phyloP scores from a whole-genome alignment of 768 basidiomycete species.

The Fibroporia radiculosa region DNA sequence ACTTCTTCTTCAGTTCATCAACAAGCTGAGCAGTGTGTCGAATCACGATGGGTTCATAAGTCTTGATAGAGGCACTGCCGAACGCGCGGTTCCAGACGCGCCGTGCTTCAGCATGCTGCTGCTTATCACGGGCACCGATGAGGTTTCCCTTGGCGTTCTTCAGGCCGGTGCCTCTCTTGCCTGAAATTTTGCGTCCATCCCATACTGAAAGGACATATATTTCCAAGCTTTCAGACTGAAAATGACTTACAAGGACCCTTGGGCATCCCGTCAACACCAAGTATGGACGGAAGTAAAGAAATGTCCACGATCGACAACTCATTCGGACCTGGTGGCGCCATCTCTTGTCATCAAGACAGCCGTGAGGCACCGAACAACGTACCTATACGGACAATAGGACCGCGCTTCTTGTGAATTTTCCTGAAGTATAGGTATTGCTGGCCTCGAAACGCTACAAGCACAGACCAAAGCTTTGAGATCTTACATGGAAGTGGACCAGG shows the following conservation, averaged over 20 bases:
- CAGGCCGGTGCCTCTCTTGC: background rate
- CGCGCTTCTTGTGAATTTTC: constrained; percentile 15
- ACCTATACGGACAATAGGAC: constrained; percentile 19
- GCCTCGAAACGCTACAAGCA: constrained; percentile 9
- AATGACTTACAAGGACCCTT: constrained; percentile 18
- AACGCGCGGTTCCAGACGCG: constrained; percentile 38
- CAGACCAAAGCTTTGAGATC: constrained; percentile 11
- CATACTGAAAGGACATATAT: constrained; percentile 6
- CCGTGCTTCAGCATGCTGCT: constrained; percentile 32
- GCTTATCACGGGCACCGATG: constrained; percentile 27
- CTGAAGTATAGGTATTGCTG: constrained; percentile 10
- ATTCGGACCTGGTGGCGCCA: constrained; percentile 15
- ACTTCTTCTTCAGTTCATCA: constrained; percentile 6
- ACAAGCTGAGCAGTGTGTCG: constrained; percentile 20
- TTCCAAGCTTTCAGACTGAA: constrained; percentile 33
- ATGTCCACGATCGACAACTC: constrained; percentile 15
- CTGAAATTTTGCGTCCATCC: background rate
- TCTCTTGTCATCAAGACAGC: background rate
- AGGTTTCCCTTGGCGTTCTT: constrained; percentile 13
- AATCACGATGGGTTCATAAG: constrained; percentile 31
- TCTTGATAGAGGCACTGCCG: constrained; percentile 31
- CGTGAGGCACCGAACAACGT: constrained; percentile 2
- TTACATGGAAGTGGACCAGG: constrained; percentile 16
- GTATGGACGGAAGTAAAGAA: constrained; percentile 10
- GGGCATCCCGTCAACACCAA: constrained; percentile 17